These are phyloP conservation scores for Cladophialophora immunda DNA, from an alignment of 2,329 filamentous ascomycete genomes.

Conservation along the genomic window DNA sequence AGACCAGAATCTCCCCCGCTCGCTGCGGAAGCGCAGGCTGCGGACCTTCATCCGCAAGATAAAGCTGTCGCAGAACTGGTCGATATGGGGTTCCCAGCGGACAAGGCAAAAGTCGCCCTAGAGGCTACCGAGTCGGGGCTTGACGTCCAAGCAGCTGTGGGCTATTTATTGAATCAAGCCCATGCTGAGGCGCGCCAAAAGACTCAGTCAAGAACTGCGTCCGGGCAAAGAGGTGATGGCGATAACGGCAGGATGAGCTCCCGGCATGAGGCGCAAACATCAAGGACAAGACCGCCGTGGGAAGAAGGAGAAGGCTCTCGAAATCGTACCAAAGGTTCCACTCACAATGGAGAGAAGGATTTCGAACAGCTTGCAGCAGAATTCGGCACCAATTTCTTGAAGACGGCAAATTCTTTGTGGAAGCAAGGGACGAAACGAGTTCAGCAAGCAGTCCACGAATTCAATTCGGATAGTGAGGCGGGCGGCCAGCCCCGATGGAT, in stretches of 20 bases:
- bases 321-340: conserved; percentile 47
- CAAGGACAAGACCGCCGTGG: conserved; percentile 37
- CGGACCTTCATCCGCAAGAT: conserved; percentile 67
- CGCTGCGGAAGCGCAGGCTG: conserved; percentile 42
- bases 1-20: conserved; percentile 12
- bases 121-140: conserved; percentile 79
- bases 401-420: conserved; percentile 94
- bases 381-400: conserved; percentile 83
- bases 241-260: conserved; percentile 54
- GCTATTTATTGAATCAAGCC: conserved; percentile 89
- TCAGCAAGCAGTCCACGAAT: conserved; percentile 89
- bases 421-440: conserved; percentile 93
- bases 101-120: conserved; percentile 82
- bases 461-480: conserved; percentile 71
- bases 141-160: conserved; percentile 85
- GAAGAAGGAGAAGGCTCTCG: conserved; percentile 16
- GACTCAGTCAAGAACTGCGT: conserved; percentile 25
- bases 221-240: conserved; percentile 28
- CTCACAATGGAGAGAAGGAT: conserved; percentile 69
- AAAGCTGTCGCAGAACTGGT: conserved; percentile 85
- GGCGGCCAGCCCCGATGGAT: conserved; percentile 98
- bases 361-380: conserved; percentile 82
- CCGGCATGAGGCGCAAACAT: conserved; percentile 60
- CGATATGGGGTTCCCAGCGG: conserved; percentile 91
- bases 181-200: conserved; percentile 84